These are phyloP conservation scores for Physcomitrium patens DNA, from an alignment of 225 moss, liverwort and hornwort species.

Conservation along the genomic window DNA sequence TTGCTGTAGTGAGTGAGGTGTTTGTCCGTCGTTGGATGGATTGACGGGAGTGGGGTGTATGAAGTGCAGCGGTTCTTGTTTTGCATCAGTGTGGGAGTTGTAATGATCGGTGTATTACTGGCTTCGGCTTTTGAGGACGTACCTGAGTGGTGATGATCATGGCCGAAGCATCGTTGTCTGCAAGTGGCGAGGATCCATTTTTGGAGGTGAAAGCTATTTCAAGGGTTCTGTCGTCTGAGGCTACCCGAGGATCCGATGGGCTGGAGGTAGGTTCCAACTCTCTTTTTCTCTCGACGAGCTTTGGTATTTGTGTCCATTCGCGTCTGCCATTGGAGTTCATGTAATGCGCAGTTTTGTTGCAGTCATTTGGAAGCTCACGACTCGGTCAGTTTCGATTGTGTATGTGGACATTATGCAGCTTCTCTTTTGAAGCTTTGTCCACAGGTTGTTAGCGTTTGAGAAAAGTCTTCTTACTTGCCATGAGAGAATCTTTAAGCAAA, in stretches of 20 bases:
- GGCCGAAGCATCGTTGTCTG: slow-evolving; percentile 6
- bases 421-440: too few species aligned
- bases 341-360: background rate
- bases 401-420: too few species aligned
- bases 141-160: slow-evolving; percentile 27
- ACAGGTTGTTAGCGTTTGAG: too few species aligned
- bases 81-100: background rate
- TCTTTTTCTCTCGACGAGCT: too few species aligned
- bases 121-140: slow-evolving; percentile 12
- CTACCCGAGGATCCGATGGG: slow-evolving; percentile 14
- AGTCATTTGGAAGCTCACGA: background rate
- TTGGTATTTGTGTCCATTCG: background rate
- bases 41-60: too few species aligned
- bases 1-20: too few species aligned
- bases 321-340: background rate
- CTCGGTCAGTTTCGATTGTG: too few species aligned
- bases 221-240: slow-evolving; percentile 38
- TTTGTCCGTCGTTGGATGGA: too few species aligned
- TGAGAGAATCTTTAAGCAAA: too few species aligned
- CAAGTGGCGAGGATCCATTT: slow-evolving; percentile 46
- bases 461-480: too few species aligned
- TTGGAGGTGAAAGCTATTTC: slow-evolving; percentile 46
- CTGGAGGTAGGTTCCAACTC: slow-evolving; percentile 29
- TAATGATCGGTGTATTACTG: slow-evolving; percentile 46
- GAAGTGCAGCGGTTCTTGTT: too few species aligned